phyloP scores from a whole-genome alignment of 768 basidiomycete genomes.

The Lanmaoa rubissima region DNA sequence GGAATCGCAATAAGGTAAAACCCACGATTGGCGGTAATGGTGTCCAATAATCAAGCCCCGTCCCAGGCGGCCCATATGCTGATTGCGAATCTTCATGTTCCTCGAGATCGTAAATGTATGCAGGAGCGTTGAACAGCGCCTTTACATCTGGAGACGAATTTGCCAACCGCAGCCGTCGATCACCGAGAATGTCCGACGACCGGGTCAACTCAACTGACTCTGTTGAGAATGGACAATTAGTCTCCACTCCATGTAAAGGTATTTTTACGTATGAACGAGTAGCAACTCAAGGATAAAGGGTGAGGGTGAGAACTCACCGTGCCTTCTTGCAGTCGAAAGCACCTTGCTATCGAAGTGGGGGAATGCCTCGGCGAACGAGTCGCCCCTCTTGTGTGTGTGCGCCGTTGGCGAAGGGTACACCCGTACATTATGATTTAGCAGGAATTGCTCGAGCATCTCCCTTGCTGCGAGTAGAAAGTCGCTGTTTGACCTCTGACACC shows the following conservation, averaged over 20 bases:
- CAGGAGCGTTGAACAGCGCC: slow-evolving; percentile 85
- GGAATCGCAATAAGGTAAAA: slow-evolving; percentile 9
- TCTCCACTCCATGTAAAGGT: neutral
- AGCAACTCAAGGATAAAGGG: slow-evolving; percentile 16
- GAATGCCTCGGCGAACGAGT: slow-evolving; percentile 94
- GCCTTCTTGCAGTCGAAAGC: slow-evolving; percentile 71
- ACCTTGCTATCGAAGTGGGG: slow-evolving; percentile 96
- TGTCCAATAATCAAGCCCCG: slow-evolving; percentile 71
- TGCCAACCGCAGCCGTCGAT: slow-evolving; percentile 75
- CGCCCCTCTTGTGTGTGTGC: slow-evolving; percentile 81
- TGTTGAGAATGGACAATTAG: slow-evolving; percentile 28
- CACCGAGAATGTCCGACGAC: slow-evolving; percentile 58
- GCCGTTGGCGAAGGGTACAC: slow-evolving; percentile 76
- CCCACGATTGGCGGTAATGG: slow-evolving; percentile 74
- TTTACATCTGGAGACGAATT: slow-evolving; percentile 95
- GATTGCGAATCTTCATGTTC: slow-evolving; percentile 65
- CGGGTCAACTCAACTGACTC: slow-evolving; percentile 79
- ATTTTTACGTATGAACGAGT: slow-evolving; percentile 27
- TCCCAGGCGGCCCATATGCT: slow-evolving; percentile 50
- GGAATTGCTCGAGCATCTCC: slow-evolving; percentile 91
- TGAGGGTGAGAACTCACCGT: slow-evolving; percentile 41
- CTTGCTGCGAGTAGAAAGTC: slow-evolving; percentile 88
- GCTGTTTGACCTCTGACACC: slow-evolving; percentile 91
- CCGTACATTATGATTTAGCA: slow-evolving; percentile 80
- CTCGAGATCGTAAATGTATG: slow-evolving; percentile 79